Conservation (phyloP, 306 rosid species). For the Rosa lucieae region DNA sequence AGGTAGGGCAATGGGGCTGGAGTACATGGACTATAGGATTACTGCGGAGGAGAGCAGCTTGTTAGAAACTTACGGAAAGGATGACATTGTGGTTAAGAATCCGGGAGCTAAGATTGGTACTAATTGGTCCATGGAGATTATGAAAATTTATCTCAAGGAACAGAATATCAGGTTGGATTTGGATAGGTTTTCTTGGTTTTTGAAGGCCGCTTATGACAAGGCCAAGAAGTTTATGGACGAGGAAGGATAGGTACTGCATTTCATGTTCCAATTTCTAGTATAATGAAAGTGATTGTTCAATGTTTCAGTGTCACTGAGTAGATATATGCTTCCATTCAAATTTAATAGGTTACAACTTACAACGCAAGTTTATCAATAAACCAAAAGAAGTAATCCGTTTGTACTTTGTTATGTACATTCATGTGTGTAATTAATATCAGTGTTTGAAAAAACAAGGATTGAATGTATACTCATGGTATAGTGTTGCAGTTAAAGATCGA, state of each 20-base stretch:
- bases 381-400: not conserved
- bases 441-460: no score
- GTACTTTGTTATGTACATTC: no score
- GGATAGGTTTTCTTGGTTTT: constrained; percentile 12
- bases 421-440: no score
- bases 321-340: not conserved
- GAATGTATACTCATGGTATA: no score
- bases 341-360: not conserved
- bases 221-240: constrained; percentile 12
- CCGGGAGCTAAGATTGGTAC: not conserved
- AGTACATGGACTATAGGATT: constrained; percentile 13
- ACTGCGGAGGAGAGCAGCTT: constrained; percentile 16
- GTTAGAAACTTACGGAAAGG: not conserved
- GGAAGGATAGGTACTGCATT: not conserved
- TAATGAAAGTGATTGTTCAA: not conserved
- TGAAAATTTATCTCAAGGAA: constrained; percentile 19
- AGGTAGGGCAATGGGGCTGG: constrained; percentile 8
- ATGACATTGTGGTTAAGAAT: constrained; percentile 6
- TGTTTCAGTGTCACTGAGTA: not conserved
- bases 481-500: no score
- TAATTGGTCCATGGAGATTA: not conserved
- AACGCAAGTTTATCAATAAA: not conserved
- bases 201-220: constrained; percentile 8
- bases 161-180: constrained; percentile 15
- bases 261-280: not conserved